These are phyloP conservation scores for Mitragyna speciosa DNA, from an alignment of 257 asterid genomes.

Conservation along the genomic window DNA sequence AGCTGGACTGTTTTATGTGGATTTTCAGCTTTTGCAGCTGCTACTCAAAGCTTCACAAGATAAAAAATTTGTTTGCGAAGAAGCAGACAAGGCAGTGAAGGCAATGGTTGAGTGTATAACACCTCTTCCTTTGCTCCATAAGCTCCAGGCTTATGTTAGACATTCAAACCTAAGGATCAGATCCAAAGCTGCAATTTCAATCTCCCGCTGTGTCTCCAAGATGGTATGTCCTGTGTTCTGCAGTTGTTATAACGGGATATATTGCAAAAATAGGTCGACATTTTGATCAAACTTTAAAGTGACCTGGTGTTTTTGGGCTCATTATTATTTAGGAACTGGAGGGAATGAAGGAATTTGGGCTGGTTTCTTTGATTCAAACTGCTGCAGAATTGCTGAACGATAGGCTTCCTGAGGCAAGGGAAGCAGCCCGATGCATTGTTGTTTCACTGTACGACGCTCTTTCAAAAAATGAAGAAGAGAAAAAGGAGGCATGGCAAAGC, in stretches of 20 bases:
- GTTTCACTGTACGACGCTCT: conserved; percentile 47
- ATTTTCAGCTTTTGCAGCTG: conserved; percentile 73
- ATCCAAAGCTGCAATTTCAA: conserved; percentile 79
- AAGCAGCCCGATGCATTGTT: conserved; percentile 69
- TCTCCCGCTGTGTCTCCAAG: conserved; percentile 66
- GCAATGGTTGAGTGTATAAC: conserved; percentile 65
- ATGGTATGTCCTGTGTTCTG: conserved; percentile 46
- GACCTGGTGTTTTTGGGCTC: not conserved
- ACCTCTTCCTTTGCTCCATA: conserved; percentile 71
- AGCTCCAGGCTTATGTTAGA: conserved; percentile 50
- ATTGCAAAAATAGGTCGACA: not conserved
- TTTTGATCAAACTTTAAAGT: not conserved
- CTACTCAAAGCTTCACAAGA: conserved; percentile 89
- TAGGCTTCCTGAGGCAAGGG: conserved; percentile 92
- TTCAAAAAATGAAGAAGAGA: conserved; percentile 59
- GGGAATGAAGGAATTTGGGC: conserved; percentile 71
- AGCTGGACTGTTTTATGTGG: not conserved
- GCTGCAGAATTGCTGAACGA: conserved; percentile 68
- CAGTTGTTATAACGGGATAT: not conserved
- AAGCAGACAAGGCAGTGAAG: conserved; percentile 70
- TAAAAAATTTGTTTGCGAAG: conserved; percentile 96
- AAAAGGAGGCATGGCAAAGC: conserved; percentile 72
- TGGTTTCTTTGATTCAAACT: conserved; percentile 44
- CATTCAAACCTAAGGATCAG: conserved; percentile 76
- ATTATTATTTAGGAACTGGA: conserved; percentile 51